Base-by-base conservation (phyloP, 768 basidiomycete species). In the Hydnomerulius pinastri region DNA sequence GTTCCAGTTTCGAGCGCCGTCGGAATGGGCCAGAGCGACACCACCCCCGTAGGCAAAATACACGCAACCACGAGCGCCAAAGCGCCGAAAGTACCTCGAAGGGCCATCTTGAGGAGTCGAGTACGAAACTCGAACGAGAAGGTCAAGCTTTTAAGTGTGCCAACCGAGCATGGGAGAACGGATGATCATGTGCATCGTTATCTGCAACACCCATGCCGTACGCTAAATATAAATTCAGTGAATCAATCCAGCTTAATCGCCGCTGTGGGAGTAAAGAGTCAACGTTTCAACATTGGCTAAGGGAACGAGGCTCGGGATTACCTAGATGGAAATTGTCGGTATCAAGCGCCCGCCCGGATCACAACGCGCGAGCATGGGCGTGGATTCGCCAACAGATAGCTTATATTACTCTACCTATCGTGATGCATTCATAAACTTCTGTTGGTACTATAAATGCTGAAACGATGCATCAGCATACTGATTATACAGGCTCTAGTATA, bases 1-100 rank as follows among this genome's bases (percentile, higher is more conserved):
- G 55, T 50, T 4, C 71, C 73, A 0, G 66, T 70, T 30, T 28
- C 8, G 32, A 69, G 58, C 0, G 27, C 12, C 2, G 48, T 23
- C 0, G 73, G 73, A 25, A 62, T 64, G 47, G 72, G 72, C 72
- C 72, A 73, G 1, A 69, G 41, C 3, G 64, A 60, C 1, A 28
- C 35, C 0, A 40, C 63, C 23, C 27, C 13, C n/a, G 30, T 42
- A 18, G 54, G 42, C 17, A 51, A 20, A 17, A 52, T 7, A 30
- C 30, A 33, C 17, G 38, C 40, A 12, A 48, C 37, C 9, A 53
- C n/a, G 48, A 67, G 55, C 6, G 43, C 39, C 4, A 61, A 37
- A 4, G 49, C 4, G 36, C 42, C 32, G 35, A 59, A 53, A 12
- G 51, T 1, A 11, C 54, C 29, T 23, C 37, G 43, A 21, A 47